These are phyloP conservation scores for Byssothecium circinans DNA, from an alignment of 2,329 filamentous ascomycete species.

Conservation along the genomic window DNA sequence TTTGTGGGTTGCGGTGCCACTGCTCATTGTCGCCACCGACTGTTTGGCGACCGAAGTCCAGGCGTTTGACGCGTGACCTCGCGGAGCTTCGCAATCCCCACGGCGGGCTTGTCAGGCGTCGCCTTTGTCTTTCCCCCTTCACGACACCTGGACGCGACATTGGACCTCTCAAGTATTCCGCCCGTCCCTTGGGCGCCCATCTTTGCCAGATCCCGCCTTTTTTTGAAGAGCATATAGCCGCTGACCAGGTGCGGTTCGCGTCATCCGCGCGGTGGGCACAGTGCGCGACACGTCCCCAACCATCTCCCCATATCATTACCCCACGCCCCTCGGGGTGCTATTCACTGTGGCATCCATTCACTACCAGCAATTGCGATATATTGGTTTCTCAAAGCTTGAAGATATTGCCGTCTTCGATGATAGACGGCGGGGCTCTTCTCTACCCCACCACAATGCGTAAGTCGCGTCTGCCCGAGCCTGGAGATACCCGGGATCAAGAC, in stretches of 20 bases:
- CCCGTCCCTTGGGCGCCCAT: slow-evolving; percentile 1
- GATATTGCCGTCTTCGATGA: slow-evolving; percentile 8
- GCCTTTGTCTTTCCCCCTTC: not conserved
- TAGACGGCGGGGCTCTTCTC: slow-evolving; percentile 11
- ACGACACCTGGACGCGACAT: slow-evolving; percentile 13
- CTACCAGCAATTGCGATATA: slow-evolving; percentile 1
- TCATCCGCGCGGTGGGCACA: slow-evolving; percentile 10
- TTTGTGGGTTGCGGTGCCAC: not conserved
- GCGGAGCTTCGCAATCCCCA: not conserved
- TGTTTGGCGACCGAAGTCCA: not conserved
- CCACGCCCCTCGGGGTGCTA: slow-evolving; percentile 14
- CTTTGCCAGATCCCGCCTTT: not conserved
- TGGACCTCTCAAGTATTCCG: not conserved
- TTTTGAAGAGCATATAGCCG: not conserved
- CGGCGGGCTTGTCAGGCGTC: not conserved
- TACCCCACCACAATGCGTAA: slow-evolving; percentile 28
- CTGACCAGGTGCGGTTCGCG: slow-evolving; percentile 17
- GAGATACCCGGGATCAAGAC: slow-evolving; percentile 17
- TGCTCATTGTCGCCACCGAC: not conserved
- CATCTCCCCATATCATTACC: slow-evolving; percentile 9
- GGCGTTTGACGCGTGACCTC: not conserved
- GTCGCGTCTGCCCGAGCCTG: slow-evolving; percentile 21
- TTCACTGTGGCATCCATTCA: slow-evolving; percentile 5
- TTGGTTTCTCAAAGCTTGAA: not conserved
- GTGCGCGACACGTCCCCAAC: slow-evolving; percentile 14